These are phyloP conservation scores for Fraxinus velutina DNA, from an alignment of 305 asterid genomes.

Conservation along the genomic window DNA sequence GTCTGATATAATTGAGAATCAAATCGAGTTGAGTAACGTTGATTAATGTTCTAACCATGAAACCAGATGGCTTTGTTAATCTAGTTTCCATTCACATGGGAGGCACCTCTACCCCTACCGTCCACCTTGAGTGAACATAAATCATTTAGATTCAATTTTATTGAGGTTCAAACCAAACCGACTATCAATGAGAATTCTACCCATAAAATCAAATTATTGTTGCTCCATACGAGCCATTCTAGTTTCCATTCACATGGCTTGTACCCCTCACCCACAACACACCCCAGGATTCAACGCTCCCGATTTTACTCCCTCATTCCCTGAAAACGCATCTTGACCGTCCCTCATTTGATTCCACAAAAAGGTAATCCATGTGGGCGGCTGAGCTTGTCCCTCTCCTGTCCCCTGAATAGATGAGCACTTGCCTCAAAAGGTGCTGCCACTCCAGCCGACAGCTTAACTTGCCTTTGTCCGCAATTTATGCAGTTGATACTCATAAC, in stretches of 20 bases:
- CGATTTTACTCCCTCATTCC: conserved; percentile 21
- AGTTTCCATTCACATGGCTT: neutral
- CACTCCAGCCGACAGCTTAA: conserved; percentile 55
- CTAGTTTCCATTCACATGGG: too few relatives aligned
- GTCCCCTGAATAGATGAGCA: conserved; percentile 57
- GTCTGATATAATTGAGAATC: too few relatives aligned
- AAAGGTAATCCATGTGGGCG: conserved; percentile 59
- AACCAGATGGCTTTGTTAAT: neutral
- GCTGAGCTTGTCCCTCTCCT: conserved; percentile 62
- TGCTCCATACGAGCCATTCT: neutral
- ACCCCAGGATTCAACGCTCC: conserved; percentile 25
- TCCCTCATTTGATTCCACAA: neutral
- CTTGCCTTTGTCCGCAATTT: conserved; percentile 64
- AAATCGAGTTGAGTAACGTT: too few relatives aligned
- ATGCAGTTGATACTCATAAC: conserved; percentile 33
- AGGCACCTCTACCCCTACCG: too few relatives aligned
- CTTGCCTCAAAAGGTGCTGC: conserved; percentile 50
- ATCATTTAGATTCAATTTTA: too few relatives aligned
- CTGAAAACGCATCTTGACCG: conserved; percentile 46
- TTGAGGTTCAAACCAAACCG: too few relatives aligned
- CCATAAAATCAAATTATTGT: neutral
- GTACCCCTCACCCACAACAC: neutral
- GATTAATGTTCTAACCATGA: neutral
- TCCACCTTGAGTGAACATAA: too few relatives aligned
- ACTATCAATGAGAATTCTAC: neutral